phyloP scores from a whole-genome alignment of 179 eudicot species.

The Carnegiea gigantea region DNA sequence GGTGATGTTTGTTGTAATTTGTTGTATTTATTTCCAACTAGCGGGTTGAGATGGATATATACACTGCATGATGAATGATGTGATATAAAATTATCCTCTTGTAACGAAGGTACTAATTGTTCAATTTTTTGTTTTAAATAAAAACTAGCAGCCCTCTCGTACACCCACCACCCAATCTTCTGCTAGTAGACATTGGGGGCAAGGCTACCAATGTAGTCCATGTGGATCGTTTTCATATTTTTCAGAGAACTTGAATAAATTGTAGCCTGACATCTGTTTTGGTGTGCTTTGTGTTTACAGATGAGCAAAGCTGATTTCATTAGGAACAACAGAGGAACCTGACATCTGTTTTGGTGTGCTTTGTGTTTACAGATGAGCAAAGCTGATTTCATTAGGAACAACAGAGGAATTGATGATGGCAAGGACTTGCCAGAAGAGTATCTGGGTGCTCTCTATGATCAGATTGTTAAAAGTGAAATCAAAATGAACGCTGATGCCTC shows the following conservation, averaged over 20 bases:
- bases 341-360: neutral
- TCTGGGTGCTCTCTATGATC: slow-evolving; percentile 84
- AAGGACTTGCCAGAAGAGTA: slow-evolving; percentile 93
- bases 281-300: slow-evolving; percentile 38
- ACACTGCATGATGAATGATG: neutral
- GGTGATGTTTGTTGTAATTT: neutral
- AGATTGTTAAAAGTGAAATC: slow-evolving; percentile 91
- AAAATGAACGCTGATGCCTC: slow-evolving; percentile 87
- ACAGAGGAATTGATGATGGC: slow-evolving; percentile 96
- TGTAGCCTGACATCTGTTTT: slow-evolving; percentile 14
- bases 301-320: slow-evolving; percentile 96
- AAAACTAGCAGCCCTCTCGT: no score
- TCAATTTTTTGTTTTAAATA: no score
- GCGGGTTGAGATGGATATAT: neutral
- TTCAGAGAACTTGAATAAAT: neutral
- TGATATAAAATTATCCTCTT: neutral
- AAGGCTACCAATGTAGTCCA: neutral
- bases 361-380: slow-evolving; percentile 72
- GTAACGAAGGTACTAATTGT: neutral
- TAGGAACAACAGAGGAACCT: slow-evolving; percentile 88
- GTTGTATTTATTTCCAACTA: neutral
- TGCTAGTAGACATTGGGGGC: neutral
- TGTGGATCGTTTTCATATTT: neutral
- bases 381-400: slow-evolving; percentile 95
- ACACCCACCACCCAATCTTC: neutral